Percentiles rank a stretch among this genome's conserved stretches.
Conservation (phyloP, 345 rosid species). For the Gossypium turneri region DNA sequence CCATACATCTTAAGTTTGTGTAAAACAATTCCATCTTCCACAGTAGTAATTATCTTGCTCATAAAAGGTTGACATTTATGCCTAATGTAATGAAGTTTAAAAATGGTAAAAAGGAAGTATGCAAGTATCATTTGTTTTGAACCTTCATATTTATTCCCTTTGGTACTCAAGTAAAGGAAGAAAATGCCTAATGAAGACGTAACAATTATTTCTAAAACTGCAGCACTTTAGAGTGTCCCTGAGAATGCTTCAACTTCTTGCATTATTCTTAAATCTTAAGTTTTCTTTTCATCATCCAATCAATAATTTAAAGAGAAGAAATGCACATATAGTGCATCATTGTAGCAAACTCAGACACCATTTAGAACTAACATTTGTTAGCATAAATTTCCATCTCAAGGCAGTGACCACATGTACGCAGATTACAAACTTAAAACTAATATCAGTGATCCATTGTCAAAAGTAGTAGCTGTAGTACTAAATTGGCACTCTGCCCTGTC, state of each 20-base stretch:
- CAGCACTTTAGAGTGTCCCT: not conserved
- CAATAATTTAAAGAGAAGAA: not conserved
- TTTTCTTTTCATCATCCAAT: not conserved
- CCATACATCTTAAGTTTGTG: not conserved
- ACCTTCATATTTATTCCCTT: not conserved
- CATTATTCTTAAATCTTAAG: conserved; percentile 2
- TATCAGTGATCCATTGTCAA: conserved; percentile 91
- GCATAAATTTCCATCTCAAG: not conserved
- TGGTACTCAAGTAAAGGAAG: not conserved
- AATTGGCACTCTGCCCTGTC: conserved; percentile 95
- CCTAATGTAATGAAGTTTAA: not conserved
- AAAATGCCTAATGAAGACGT: not conserved
- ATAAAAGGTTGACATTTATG: not conserved
- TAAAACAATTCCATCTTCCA: not conserved
- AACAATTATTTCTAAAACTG: not conserved
- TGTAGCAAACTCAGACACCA: not conserved
- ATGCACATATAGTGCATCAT: not conserved
- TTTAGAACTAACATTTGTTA: not conserved
- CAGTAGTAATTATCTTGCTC: not conserved
- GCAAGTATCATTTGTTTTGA: not conserved
- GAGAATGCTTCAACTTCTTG: not conserved
- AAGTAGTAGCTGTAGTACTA: conserved; percentile 69
- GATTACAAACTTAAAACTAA: not conserved
- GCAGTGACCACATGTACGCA: not conserved
- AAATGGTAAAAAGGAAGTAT: not conserved